These are phyloP conservation scores for Candida mesenterica DNA, from an alignment of 1,139 yeast species.

Conservation along the genomic window DNA sequence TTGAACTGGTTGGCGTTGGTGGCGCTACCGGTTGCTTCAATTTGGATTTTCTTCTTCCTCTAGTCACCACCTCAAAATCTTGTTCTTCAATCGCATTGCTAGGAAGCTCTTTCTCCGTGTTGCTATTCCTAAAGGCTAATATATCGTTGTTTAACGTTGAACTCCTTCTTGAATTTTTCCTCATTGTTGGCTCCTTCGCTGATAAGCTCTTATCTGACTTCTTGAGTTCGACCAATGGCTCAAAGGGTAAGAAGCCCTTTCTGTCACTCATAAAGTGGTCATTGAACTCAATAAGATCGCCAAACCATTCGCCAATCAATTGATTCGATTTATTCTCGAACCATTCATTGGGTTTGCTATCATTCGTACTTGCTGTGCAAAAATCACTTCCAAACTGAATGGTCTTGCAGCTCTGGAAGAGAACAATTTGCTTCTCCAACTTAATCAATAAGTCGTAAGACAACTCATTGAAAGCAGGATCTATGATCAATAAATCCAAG, in stretches of 20 bases:
- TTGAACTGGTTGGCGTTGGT: too few species aligned
- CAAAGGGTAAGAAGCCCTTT: slow-evolving; percentile 39
- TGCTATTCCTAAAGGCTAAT: slow-evolving; percentile 20
- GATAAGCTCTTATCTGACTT: slow-evolving; percentile 17
- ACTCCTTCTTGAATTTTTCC: slow-evolving; percentile 30
- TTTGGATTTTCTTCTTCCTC: slow-evolving; percentile 22
- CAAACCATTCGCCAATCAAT: slow-evolving; percentile 30
- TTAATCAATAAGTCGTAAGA: slow-evolving; percentile 26
- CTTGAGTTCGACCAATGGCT: slow-evolving; percentile 48
- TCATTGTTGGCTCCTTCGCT: not conserved
- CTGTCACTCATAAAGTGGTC: slow-evolving; percentile 49
- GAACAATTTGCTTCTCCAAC: slow-evolving; percentile 28
- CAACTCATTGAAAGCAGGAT: slow-evolving; percentile 32
- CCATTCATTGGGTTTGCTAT: slow-evolving; percentile 18
- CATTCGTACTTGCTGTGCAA: not conserved
- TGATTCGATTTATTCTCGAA: slow-evolving; percentile 22
- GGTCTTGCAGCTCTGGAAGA: slow-evolving; percentile 29
- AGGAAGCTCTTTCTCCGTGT: slow-evolving; percentile 19
- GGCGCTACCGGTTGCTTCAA: too few species aligned
- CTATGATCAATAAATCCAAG: slow-evolving; percentile 60
- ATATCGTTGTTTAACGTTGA: slow-evolving; percentile 23
- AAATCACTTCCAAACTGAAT: slow-evolving; percentile 18
- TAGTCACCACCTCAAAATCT: slow-evolving; percentile 32
- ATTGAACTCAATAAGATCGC: slow-evolving; percentile 41
- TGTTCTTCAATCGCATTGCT: slow-evolving; percentile 23